Evolutionary conservation across 768 basidiomycete species (phyloP), one percentile per base, ranked within the genome.

Genomic region (Boletus pseudo-olivaceus): DNA sequence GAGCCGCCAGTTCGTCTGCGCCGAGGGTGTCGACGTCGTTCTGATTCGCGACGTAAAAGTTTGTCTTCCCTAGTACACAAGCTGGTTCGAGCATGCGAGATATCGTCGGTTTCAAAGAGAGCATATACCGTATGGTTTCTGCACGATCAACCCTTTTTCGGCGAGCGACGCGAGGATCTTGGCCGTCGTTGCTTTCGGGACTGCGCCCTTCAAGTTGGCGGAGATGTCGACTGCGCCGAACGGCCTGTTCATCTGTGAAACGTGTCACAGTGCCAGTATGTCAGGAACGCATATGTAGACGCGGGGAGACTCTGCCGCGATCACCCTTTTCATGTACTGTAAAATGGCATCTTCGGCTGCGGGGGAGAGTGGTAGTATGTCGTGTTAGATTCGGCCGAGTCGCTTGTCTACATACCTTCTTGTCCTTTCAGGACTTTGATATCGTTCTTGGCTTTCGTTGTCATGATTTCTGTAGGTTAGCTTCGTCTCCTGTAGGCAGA

Each of bases 201-300:
- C 85, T 10, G 87, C 86, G 47, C 90, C 90, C 70, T 95, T 95
- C 30, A 97, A 74, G 71, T 97, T 97, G 10, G 93, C 90, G 15
- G 89, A 81, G 6, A 96, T 85, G 67, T 97, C 93, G 34, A 94
- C 93, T 56, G 91, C 92, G 8, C 93, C 93, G 64, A 87, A 95
- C 7, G 93, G 93, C n/a, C 93, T 81, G 70, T 96, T 96, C 83
- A 93, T 90, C 90, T 93, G 63, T 34, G 42, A 35, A 20, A 39
- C 44, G n/a, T 27, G 10, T 17, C 32, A 20, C 1, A 1, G 27
- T 26, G 12, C 17, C 17, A 37, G 5, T 37, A 29, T 33, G 43
- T 46, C 15, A 29, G 11, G 15, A 23, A 23, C 23, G 26, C 39
- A 54, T 52, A 50, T 67, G 57, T 50, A 59, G 38, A 26, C 49